These are phyloP conservation scores for Paxillus rubicundulus DNA, from an alignment of 768 basidiomycete genomes.

Conservation along the genomic window DNA sequence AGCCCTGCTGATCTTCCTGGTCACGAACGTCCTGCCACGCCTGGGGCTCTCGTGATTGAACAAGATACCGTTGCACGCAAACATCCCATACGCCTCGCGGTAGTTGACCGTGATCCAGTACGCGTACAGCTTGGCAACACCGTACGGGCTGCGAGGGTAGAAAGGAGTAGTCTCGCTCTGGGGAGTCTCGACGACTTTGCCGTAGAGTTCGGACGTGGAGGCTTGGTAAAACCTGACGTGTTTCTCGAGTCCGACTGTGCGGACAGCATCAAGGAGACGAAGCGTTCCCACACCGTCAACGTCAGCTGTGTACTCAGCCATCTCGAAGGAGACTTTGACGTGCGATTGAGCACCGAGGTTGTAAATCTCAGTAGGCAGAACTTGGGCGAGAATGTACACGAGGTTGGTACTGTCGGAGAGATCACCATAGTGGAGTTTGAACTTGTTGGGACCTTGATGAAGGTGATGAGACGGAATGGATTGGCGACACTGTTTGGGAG, in stretches of 20 bases:
- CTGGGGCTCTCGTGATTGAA: slow-evolving; percentile 99
- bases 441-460: slow-evolving; percentile 60
- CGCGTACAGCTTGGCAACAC: slow-evolving; percentile 91
- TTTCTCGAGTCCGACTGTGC: slow-evolving; percentile 91
- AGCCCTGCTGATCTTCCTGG: slow-evolving; percentile 89
- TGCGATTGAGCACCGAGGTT: slow-evolving; percentile 97
- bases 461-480: slow-evolving; percentile 2
- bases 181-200: slow-evolving; percentile 93
- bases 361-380: slow-evolving; percentile 95
- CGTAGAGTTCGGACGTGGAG: slow-evolving; percentile 95
- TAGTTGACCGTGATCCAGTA: slow-evolving; percentile 93
- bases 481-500: not conserved
- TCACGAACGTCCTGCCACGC: slow-evolving; percentile 93
- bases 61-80: slow-evolving; percentile 92
- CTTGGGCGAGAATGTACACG: slow-evolving; percentile 92
- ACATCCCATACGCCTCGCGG: slow-evolving; percentile 95
- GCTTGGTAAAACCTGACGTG: slow-evolving; percentile 97
- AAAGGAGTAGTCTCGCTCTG: slow-evolving; percentile 97
- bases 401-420: slow-evolving; percentile 95
- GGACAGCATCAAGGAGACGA: slow-evolving; percentile 91
- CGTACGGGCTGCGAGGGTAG: slow-evolving; percentile 97
- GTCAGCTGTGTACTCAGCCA: slow-evolving; percentile 98
- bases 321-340: slow-evolving; percentile 99
- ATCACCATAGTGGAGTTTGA: slow-evolving; percentile 90
- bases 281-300: slow-evolving; percentile 95